phyloP scores from a whole-genome alignment of 805 yeast genomes.

The Spathaspora arborariae region DNA sequence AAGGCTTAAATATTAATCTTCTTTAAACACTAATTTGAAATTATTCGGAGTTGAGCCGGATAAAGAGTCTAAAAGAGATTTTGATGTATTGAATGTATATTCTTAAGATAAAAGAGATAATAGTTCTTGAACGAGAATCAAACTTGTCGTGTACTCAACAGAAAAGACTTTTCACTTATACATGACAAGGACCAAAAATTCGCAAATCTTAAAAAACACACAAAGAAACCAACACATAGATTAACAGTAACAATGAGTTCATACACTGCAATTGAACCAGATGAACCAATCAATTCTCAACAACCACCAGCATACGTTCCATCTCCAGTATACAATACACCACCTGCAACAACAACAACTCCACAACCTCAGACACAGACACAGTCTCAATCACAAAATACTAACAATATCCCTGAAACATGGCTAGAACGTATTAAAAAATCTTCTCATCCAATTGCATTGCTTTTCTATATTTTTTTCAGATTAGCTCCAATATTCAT shows the following conservation, averaged over 20 bases:
- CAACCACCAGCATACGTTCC: neutral
- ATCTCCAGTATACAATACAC: neutral
- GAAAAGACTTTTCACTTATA: neutral
- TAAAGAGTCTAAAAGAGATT: no score
- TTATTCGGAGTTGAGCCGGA: no score
- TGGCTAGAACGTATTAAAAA: conserved; percentile 42
- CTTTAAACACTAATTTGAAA: no score
- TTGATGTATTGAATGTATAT: no score
- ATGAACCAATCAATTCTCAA: conserved; percentile 7
- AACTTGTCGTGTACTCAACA: no score
- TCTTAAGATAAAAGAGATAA: no score
- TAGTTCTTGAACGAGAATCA: no score
- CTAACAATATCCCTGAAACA: conserved; percentile 5
- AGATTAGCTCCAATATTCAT: conserved; percentile 60
- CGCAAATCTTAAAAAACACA: neutral
- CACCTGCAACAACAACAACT: conserved; percentile 2
- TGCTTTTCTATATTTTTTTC: conserved; percentile 58
- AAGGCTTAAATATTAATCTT: no score
- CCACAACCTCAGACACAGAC: conserved; percentile 1
- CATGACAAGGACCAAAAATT: neutral
- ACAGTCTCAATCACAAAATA: neutral
- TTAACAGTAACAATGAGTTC: conserved; percentile 1
- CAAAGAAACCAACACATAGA: neutral
- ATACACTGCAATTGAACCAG: conserved; percentile 28
- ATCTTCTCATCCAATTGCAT: conserved; percentile 82